Evolutionary conservation across 345 rosid genomes (phyloP), one percentile per base, ranked within the genome.

Genomic region (Brassica cretica): DNA sequence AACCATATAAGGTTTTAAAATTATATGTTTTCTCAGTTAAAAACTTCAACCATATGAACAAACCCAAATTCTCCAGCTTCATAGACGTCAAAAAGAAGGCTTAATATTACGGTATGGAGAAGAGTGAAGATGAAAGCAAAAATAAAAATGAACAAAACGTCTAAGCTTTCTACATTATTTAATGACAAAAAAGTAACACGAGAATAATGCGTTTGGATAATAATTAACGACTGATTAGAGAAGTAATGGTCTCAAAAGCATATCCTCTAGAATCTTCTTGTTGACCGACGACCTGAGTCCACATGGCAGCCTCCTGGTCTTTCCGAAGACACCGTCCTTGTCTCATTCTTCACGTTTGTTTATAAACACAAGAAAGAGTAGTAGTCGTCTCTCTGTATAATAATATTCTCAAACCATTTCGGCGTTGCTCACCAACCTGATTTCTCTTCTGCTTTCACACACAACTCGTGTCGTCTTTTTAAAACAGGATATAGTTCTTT

Each of bases 251-350:
- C n/a, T 9, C 6, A 46, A 44, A 62, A 29, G 78, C 6, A 61
- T 79, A 68, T 73, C 78, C 70, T 68, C 71, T 27, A 68, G 78
- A 68, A 62, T 53, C 71, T 79, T 73, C 75, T 21, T 53, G 2
- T 63, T 73, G 75, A 74, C 82, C 71, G 68, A 68, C 59, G 39
- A 79, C 75, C 37, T 62, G 39, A 68, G 64, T 62, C 82, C 82
- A 79, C 78, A 49, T 79, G 78, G 82, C 78, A 64, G 60, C 74
- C 72, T 49, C 44, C 24, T 46, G 8, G 78, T 68, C 55, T 46
- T 46, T 46, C 55, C 55, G 44, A 15, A 5, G 39, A 64, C 66
- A 64, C 64, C 64, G 27, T 8, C 66, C 66, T 29, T 7, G 15
- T 62, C 63, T 55, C 60, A 7, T 68, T 30, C 59, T 41, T 74